Evolutionary conservation across 257 asterid species (phyloP), one percentile per base, ranked within the genome.

Genomic region (Fraxinus americana): DNA sequence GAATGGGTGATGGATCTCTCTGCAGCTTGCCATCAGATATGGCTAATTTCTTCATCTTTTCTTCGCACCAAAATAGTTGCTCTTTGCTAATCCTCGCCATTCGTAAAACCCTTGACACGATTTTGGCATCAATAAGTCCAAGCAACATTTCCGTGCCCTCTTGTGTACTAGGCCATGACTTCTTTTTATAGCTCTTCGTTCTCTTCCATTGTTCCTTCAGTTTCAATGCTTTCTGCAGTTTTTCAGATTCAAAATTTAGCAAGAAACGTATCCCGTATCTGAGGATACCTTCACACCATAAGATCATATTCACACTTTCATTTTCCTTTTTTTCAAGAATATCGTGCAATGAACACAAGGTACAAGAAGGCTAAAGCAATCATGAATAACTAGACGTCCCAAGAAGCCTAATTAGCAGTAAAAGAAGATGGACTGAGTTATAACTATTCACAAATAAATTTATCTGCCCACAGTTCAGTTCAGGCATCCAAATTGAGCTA

Each of bases 31-130:
- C 97, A 21, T 86, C 87, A 0, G 81, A 68, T 19, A 89, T 59
- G 17, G 82, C 86, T 73, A 92, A 65, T 80, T 88, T 95, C 87
- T 93, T 93, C 92, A 87, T 89, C 92, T 90, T 96, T 41, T 91
- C 97, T 77, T 93, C 97, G 4, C 98, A 93, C 97, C 99, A 96
- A 72, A 90, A 77, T 57, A 91, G 63, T 66, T 93, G 97, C 21
- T 90, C 92, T 74, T 86, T 90, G 87, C 87, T 93, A 4, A 96
- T 81, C 76, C 79, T 86, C 69, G 45, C 77, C 97, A 90, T 86
- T 63, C 94, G 71, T 36, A 92, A 63, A 34, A 87, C 98, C 90
- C 97, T 89, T 6, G 82, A 77, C 76, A 92, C 2, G 39, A 96
- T 87, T 83, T 92, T 92, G 8, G 87, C 90, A 76, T 93, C 99